A percentile compares a stretch with the other conserved stretches of the same genome.
phyloP scores from a whole-genome alignment of 2,329 filamentous ascomycete species.

The Clonostachys solani region DNA sequence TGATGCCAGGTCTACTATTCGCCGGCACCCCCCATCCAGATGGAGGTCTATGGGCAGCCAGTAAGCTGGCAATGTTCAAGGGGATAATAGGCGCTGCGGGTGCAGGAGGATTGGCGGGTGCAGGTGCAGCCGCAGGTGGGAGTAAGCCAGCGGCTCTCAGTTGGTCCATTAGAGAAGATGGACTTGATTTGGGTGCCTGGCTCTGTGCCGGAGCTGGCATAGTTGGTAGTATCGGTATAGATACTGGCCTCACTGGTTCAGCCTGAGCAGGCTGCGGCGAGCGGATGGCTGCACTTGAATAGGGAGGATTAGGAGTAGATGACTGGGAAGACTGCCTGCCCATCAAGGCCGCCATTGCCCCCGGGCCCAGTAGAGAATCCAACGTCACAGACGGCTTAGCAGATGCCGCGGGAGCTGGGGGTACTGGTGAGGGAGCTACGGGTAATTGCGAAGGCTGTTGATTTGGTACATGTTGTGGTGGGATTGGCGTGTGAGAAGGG shows the following conservation, averaged over 20 bases:
- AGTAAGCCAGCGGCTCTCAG: constrained; percentile 67
- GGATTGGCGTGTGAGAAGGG: constrained; percentile 25
- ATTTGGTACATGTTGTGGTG: constrained; percentile 19
- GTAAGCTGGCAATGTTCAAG: constrained; percentile 26
- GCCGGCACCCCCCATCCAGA: constrained; percentile 4
- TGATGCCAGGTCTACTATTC: constrained; percentile 7
- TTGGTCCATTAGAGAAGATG: constrained; percentile 58
- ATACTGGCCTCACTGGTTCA: constrained; percentile 17
- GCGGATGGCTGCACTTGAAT: constrained; percentile 32
- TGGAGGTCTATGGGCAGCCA: constrained; percentile 15
- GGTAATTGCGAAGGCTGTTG: constrained; percentile 20
- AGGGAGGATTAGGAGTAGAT: constrained; percentile 37
- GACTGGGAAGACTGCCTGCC: constrained; percentile 47
- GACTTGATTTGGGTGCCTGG: constrained; percentile 24
- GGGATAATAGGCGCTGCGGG: constrained; percentile 22
- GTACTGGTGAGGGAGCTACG: constrained; percentile 10
- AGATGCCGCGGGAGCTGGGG: constrained; percentile 8
- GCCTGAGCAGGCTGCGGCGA: constrained; percentile 42
- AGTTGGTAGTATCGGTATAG: constrained; percentile 8
- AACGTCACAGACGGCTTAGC: constrained; percentile 36
- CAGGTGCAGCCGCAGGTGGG: constrained; percentile 23
- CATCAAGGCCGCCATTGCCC: constrained; percentile 56
- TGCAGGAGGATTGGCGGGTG: constrained; percentile 21
- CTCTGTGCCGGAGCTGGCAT: constrained; percentile 14
- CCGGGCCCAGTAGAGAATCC: constrained; percentile 55